phyloP scores from a whole-genome alignment of 768 basidiomycete genomes.

The Termitomyces sp. region DNA sequence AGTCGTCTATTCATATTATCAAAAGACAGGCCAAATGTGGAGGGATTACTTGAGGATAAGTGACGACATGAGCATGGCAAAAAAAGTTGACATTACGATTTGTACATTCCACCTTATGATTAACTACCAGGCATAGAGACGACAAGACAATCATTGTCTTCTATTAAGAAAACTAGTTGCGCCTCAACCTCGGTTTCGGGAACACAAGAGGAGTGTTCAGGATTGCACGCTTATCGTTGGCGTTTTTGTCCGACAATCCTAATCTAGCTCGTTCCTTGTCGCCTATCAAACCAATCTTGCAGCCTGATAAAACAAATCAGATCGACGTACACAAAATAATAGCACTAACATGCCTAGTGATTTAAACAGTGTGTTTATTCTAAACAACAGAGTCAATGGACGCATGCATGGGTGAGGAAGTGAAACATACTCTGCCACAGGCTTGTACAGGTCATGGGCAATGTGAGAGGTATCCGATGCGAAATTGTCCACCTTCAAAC shows the following conservation, averaged over 20 bases:
- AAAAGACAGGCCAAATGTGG: neutral
- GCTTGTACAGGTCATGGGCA: constrained; percentile 70
- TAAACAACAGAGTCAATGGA: constrained; percentile 12
- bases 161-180: constrained; percentile 18
- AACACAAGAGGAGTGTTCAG: constrained; percentile 76
- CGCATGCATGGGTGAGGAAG: neutral
- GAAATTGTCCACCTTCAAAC: constrained; percentile 74
- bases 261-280: constrained; percentile 62
- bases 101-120: neutral
- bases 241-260: constrained; percentile 60
- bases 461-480: constrained; percentile 62
- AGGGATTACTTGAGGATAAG: neutral
- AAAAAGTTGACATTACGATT: neutral
- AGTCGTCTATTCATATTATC: too few relatives aligned
- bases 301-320: constrained; percentile 41
- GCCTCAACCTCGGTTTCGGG: constrained; percentile 54
- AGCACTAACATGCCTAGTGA: constrained; percentile 49
- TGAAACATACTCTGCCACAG: constrained; percentile 51
- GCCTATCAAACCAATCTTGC: constrained; percentile 55
- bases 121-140: neutral
- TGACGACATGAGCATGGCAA: neutral
- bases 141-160: neutral
- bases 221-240: constrained; percentile 63
- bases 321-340: neutral
- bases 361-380: constrained; percentile 66